phyloP scores from a whole-genome alignment of 305 asterid species.

The Salvia sclarea region DNA sequence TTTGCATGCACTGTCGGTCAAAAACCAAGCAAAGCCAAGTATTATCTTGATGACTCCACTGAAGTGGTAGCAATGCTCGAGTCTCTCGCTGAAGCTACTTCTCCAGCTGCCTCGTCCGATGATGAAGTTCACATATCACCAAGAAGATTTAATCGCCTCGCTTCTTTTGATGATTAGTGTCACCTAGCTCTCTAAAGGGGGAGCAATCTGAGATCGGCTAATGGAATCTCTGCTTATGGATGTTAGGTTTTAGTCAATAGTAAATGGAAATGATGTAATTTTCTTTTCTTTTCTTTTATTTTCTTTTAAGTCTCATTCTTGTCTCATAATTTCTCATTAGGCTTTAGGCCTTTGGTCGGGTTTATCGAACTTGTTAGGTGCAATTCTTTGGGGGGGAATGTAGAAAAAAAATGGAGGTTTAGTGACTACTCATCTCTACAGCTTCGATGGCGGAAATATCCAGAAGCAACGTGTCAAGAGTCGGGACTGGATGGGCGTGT shows the following conservation, averaged over 20 bases:
- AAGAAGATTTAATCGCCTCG: slow-evolving; percentile 36
- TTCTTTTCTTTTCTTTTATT: slow-evolving; percentile 14
- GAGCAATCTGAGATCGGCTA: slow-evolving; percentile 35
- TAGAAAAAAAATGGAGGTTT: slow-evolving; percentile 34
- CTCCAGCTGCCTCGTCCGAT: slow-evolving; percentile 70
- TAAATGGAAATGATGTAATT: slow-evolving; percentile 37
- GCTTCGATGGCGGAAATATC: not conserved
- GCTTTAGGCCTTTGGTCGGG: slow-evolving; percentile 37
- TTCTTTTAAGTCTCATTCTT: slow-evolving; percentile 18
- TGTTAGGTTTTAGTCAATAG: slow-evolving; percentile 46
- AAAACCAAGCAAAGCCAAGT: slow-evolving; percentile 91
- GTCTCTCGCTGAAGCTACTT: slow-evolving; percentile 74
- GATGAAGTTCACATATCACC: slow-evolving; percentile 54
- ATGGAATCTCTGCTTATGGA: slow-evolving; percentile 40
- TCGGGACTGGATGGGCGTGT: slow-evolving; percentile 5
- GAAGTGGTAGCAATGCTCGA: slow-evolving; percentile 81
- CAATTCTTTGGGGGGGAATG: slow-evolving; percentile 36
- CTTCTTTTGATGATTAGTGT: slow-evolving; percentile 43
- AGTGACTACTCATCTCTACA: not conserved
- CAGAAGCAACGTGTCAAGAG: slow-evolving; percentile 8
- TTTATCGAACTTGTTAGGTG: slow-evolving; percentile 31
- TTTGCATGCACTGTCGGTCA: slow-evolving; percentile 93
- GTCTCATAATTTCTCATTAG: slow-evolving; percentile 34
- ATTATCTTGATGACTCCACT: slow-evolving; percentile 78
- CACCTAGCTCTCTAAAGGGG: slow-evolving; percentile 28